Conservation (phyloP, 768 basidiomycete genomes). For the Suillus fuscotomentosus region DNA sequence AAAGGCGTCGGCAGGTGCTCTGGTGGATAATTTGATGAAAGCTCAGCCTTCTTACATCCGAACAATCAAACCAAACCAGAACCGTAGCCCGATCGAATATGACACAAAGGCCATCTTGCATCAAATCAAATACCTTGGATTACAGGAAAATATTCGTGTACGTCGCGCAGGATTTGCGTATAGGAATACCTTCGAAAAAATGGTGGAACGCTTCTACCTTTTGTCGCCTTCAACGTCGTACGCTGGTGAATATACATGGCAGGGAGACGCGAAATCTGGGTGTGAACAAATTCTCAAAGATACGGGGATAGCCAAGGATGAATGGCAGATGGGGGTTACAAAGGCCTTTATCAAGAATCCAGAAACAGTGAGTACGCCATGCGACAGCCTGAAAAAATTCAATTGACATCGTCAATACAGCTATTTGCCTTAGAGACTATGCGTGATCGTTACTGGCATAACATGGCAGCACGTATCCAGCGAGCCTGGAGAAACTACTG, state of each 20-base stretch:
- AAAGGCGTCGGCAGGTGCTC: conserved; percentile 87
- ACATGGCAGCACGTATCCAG: conserved; percentile 97
- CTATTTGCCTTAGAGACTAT: conserved; percentile 98
- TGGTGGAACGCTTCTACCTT: conserved; percentile 98
- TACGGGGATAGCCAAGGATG: conserved; percentile 92
- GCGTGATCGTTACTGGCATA: conserved; percentile 99
- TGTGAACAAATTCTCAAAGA: conserved; percentile 93
- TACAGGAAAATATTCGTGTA: conserved; percentile 98
- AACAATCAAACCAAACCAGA: conserved; percentile 99
- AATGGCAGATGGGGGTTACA: conserved; percentile 99
- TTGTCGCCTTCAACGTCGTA: conserved; percentile 95
- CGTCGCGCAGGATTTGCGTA: conserved; percentile 98
- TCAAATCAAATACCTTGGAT: conserved; percentile 98
- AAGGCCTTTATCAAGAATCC: conserved; percentile 99
- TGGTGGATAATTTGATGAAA: conserved; percentile 97
- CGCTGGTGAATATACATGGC: conserved; percentile 98
- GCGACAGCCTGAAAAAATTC: neutral
- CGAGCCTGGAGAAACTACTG: conserved; percentile 95
- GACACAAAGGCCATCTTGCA: conserved; percentile 94
- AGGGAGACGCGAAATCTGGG: conserved; percentile 84
- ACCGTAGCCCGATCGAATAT: conserved; percentile 89
- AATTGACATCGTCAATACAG: conserved; percentile 38
- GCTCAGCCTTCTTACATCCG: conserved; percentile 98
- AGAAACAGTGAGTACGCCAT: conserved; percentile 68
- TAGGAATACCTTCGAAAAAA: conserved; percentile 97